Evolutionary conservation across 331 rosid genomes (phyloP), one percentile per base, ranked within the genome.

Genomic region (Rhamnella rubrinervis): DNA sequence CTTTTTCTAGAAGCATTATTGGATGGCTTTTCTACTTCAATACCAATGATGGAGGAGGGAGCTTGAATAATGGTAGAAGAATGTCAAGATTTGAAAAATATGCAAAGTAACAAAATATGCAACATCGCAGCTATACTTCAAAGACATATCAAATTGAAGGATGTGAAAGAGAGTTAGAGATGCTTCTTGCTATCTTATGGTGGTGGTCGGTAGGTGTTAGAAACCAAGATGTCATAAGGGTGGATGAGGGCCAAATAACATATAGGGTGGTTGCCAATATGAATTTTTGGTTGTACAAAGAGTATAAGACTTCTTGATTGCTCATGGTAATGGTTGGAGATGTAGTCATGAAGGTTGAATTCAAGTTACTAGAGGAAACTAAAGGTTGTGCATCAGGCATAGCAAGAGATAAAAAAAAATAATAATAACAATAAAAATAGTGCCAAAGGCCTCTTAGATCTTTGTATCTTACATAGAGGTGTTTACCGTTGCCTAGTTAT

Each of bases 281-380:
- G 95, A 92, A 59, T 83, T 62, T 87, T 92, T 77, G 98, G 98
- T 56, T 92, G 98, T 78, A 87, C 96, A n/a, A 92, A 89, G 85
- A 92, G 98, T 81, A 96, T 96, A 37, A 96, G 98, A 40, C 92
- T 96, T 9, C 89, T 96, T 7, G 98, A 92, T 92, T 76, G 98
- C 96, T 59, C 98, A 92, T 81, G 96, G 98, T 81, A 96, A 96
- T 51, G 98, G 98, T 41, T 86, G 95, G 56, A 84, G 98, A 80
- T 92, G 98, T 80, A 87, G 87, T 71, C 80, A 85, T 17, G 95
- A 86, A 16, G 76, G 96, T 63, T 92, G 98, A 78, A 62, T 88
- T 58, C 87, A 96, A 75, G 98, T 96, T 65, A 96, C 98, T 68
- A 83, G 98, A 74, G 98, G 98, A 8, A 92, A 92, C 74, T 92